These are phyloP conservation scores for Fusarium subtropicale DNA, from an alignment of 2,329 filamentous ascomycete genomes.

Conservation along the genomic window DNA sequence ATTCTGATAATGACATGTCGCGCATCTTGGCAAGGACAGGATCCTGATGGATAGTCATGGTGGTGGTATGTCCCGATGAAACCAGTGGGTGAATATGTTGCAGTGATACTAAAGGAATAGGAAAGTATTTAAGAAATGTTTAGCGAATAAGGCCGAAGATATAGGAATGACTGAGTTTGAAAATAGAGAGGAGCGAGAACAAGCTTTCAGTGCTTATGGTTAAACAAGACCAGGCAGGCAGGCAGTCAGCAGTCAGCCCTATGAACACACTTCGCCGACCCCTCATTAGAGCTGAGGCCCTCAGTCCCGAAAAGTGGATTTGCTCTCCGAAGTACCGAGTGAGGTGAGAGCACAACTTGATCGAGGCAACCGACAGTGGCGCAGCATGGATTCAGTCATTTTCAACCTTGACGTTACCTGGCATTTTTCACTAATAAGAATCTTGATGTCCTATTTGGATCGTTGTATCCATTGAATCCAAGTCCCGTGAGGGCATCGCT, in stretches of 20 bases:
- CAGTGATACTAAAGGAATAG: not conserved
- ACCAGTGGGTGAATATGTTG: not conserved
- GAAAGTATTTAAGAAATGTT: too few relatives aligned
- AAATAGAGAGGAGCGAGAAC: not conserved
- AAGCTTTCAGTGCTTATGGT: constrained; percentile 8
- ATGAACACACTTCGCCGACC: not conserved
- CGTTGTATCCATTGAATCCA: not conserved
- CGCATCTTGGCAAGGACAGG: constrained; percentile 4
- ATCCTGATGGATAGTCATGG: constrained; percentile 28
- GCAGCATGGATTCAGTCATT: not conserved
- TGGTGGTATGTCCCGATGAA: not conserved
- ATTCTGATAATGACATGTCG: not conserved
- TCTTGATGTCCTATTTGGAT: not conserved
- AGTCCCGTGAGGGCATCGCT: not conserved
- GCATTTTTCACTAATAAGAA: not conserved
- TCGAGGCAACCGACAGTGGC: not conserved
- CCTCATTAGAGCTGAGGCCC: constrained; percentile 5
- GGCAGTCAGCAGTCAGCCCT: constrained; percentile 16
- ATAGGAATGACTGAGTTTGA: not conserved
- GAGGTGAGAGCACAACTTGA: not conserved
- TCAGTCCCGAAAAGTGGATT: constrained; percentile 30
- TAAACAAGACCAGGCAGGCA: constrained; percentile 3
- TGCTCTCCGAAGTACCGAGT: not conserved
- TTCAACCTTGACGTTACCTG: constrained; percentile 9
- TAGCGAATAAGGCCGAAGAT: not conserved